Evolutionary conservation across 805 yeast genomes (phyloP), one percentile per base, ranked within the genome.

Genomic region (Danielia oregonensis): DNA sequence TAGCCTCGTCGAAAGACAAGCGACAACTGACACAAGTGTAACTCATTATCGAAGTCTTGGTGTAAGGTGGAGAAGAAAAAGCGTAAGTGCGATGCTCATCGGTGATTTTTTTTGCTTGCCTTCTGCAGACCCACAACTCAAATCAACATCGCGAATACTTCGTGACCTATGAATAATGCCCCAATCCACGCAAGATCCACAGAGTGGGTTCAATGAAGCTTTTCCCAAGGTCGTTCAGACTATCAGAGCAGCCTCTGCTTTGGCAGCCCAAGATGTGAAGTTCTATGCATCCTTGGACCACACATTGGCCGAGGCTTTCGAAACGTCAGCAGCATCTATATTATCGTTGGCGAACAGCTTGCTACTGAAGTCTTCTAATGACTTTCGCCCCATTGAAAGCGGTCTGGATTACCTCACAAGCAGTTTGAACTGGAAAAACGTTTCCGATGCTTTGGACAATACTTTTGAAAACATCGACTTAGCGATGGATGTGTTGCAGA

Each of bases 241-340:
- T 3, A 76, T 85, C 25, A 66, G 94, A 40, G 73, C 82, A 2
- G 71, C 95, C 0, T 66, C 82, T 3, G 78, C 84, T 2, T 57
- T 89, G 27, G 83, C 85, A 2, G 76, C 86, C 0, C 84, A 84
- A 36, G 97, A 91, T 63, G 71, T 88, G n/a, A 76, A 72, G 19
- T 93, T 89, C 51, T 77, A 79, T 56, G 65, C 70, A 29, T 77
- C 85, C 30, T 52, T 86, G 9, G 91, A 86, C 48, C 48, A 63
- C 3, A 51, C 55, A 1, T 51, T 79, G 10, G 58, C 68, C 6
- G 42, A 51, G 0, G 52, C 67, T 10, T 54, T 79, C 30, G 65
- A 66, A 7, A 44, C 46, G 1, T 51, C 74, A 0, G 67, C 79
- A 4, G 53, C 57, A 11, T 56, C 64, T 14, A 36, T 83, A 5